These are phyloP conservation scores for Dactylonectria estremocensis DNA, from an alignment of 2,329 filamentous ascomycete species.

Conservation along the genomic window DNA sequence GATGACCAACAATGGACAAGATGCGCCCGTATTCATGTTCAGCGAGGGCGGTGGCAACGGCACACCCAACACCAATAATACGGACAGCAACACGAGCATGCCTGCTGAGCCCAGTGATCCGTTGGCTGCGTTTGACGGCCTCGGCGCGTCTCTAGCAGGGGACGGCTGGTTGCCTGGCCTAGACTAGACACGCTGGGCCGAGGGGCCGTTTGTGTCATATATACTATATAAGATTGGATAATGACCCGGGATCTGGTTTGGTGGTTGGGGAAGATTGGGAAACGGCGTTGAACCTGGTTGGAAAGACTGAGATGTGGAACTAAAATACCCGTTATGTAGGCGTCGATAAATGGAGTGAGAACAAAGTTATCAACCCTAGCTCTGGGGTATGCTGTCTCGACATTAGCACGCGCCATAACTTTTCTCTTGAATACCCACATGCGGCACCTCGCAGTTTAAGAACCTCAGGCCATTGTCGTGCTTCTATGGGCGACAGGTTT, in stretches of 20 bases:
- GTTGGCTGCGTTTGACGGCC: constrained; percentile 50
- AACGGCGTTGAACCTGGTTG: constrained; percentile 15
- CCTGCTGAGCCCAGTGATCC: constrained; percentile 43
- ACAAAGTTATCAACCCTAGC: background rate
- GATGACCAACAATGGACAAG: constrained; percentile 49
- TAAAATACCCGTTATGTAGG: constrained; percentile 17
- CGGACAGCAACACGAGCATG: constrained; percentile 35
- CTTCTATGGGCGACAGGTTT: background rate
- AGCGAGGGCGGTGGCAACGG: constrained; percentile 40
- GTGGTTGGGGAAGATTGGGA: constrained; percentile 6
- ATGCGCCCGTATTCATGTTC: constrained; percentile 51
- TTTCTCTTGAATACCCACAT: background rate
- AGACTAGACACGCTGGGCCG: constrained; percentile 46
- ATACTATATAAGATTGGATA: constrained; percentile 7
- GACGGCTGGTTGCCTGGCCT: constrained; percentile 55
- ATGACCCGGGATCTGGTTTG: constrained; percentile 12
- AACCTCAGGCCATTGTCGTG: background rate
- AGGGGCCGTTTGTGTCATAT: constrained; percentile 1
- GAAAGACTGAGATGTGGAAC: background rate
- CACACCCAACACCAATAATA: constrained; percentile 36
- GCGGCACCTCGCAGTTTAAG: background rate
- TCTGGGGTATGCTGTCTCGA: background rate
- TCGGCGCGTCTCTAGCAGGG: constrained; percentile 51
- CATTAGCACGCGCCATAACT: background rate
- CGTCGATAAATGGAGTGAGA: too few relatives aligned